Evolutionary conservation across 768 basidiomycete genomes (phyloP), one percentile per base, ranked within the genome.

Genomic region (Leccinum ochraceum): DNA sequence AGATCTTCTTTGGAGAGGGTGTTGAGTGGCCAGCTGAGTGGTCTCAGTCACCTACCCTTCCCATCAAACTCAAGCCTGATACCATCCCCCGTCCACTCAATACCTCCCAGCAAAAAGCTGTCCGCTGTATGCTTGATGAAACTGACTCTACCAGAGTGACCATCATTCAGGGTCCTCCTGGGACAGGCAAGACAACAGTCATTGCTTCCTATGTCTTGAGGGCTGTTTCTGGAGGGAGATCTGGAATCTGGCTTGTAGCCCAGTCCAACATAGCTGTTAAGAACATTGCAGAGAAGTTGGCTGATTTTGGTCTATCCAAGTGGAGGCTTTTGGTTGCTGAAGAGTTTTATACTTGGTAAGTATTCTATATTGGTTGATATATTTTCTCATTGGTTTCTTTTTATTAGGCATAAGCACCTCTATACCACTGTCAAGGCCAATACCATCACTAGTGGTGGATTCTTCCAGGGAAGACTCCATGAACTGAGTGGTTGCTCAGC

Each of bases 261-360:
- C 89, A 94, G 68, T 89, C 88, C 17, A 94, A 94, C 78, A 85
- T 94, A 53, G 92, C 90, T 53, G 92, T 94, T 22, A 93, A 92
- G 72, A 94, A 94, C 65, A 93, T 94, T 75, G 92, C 90, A 56
- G 88, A 90, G 67, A 91, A 92, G 75, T 75, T 94, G n/a, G 72
- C 78, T 17, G 72, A 79, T 8, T 76, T 82, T 67, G 79, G 75
- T 0, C 83, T 90, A 60, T 49, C 64, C 4, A 64, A 81, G 10
- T 94, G 86, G 82, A 85, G 77, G 61, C 77, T 94, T 2, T 69
- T 94, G 3, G 87, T 93, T n/a, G 88, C 92, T 1, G 75, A 67
- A 75, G 83, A 87, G 1, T 94, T 93, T 67, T 80, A 84, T 63
- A 72, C 70, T 69, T 93, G 91, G 90, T 90, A 65, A 70, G 81